A percentile compares a stretch with the other conserved stretches of the same genome.
phyloP scores from a whole-genome alignment of 768 basidiomycete species.

The Xerocomellus amylosporus region DNA sequence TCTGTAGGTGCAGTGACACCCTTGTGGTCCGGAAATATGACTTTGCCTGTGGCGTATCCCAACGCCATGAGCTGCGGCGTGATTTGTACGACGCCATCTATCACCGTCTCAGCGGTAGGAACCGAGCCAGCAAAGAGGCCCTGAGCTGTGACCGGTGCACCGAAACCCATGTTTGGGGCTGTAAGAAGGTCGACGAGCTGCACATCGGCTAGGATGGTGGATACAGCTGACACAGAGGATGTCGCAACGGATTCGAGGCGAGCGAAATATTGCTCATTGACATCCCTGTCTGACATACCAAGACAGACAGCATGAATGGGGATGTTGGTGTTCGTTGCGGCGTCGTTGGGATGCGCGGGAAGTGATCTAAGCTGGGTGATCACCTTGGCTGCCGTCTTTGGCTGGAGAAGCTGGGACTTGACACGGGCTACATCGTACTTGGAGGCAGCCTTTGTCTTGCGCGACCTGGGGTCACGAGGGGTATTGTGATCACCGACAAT shows the following conservation, averaged over 20 bases:
- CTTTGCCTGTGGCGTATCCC: conserved; percentile 70
- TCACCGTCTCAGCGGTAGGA: conserved; percentile 70
- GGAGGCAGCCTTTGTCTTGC: conserved; percentile 41
- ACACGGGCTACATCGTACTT: conserved; percentile 58
- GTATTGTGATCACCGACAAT: conserved; percentile 56
- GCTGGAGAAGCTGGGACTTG: conserved; percentile 63
- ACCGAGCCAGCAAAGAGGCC: conserved; percentile 73
- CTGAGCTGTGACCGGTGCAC: conserved; percentile 63
- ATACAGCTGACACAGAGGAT: conserved; percentile 50
- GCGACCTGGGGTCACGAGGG: conserved; percentile 29
- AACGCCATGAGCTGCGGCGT: conserved; percentile 77
- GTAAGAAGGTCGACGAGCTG: conserved; percentile 58
- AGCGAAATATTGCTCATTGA: conserved; percentile 56
- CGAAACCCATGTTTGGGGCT: conserved; percentile 65
- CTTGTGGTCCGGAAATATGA: conserved; percentile 63
- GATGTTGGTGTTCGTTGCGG: conserved; percentile 20
- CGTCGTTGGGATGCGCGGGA: conserved; percentile 33
- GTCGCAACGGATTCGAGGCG: conserved; percentile 47
- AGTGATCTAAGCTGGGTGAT: conserved; percentile 67
- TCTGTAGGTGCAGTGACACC: conserved; percentile 73
- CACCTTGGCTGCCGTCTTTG: conserved; percentile 66
- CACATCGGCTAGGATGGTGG: conserved; percentile 54
- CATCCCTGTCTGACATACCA: conserved; percentile 58
- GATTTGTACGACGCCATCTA: conserved; percentile 64
- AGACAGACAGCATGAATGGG: conserved; percentile 83